Conservation (phyloP, 2,329 filamentous ascomycete genomes). For the Coniochaeta prunicola region DNA sequence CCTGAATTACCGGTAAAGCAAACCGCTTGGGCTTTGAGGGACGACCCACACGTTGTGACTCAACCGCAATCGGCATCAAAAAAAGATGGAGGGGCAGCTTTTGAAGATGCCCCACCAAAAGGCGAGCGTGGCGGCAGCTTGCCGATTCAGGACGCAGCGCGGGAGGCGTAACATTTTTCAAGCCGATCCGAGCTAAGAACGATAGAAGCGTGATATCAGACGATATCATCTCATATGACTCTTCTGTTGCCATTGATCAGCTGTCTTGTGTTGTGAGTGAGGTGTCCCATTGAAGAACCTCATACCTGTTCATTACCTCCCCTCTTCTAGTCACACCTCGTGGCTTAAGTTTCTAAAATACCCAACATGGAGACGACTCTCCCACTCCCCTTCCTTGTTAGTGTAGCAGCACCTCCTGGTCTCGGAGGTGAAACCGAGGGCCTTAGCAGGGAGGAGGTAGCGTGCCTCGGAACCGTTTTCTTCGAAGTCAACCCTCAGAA, state of each 20-base stretch:
- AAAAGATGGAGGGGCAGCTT: not conserved
- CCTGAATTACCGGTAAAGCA: not conserved
- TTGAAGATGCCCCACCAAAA: not conserved
- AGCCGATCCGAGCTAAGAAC: not conserved
- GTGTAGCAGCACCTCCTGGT: conserved; percentile 43
- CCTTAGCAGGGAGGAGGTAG: conserved; percentile 48
- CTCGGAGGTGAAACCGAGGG: conserved; percentile 40
- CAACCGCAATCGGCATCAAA: not conserved
- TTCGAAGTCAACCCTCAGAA: conserved; percentile 38
- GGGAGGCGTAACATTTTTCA: not conserved
- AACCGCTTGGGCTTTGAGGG: not conserved
- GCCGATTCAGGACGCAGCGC: not conserved
- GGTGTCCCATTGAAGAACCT: not conserved
- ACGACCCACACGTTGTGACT: not conserved
- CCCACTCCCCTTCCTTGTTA: conserved; percentile 55
- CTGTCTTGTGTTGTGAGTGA: not conserved
- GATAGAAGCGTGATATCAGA: not conserved
- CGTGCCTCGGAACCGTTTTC: conserved; percentile 52
- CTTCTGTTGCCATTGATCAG: not conserved
- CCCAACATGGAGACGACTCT: conserved; percentile 54
- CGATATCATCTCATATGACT: not conserved
- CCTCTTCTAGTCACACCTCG: not conserved
- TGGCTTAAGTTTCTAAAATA: not conserved
- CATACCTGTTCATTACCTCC: not conserved
- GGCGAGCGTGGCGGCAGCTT: not conserved